Evolutionary conservation across 2,329 filamentous ascomycete genomes (phyloP), one percentile per base, ranked within the genome.

Genomic region (Fusarium nanum): DNA sequence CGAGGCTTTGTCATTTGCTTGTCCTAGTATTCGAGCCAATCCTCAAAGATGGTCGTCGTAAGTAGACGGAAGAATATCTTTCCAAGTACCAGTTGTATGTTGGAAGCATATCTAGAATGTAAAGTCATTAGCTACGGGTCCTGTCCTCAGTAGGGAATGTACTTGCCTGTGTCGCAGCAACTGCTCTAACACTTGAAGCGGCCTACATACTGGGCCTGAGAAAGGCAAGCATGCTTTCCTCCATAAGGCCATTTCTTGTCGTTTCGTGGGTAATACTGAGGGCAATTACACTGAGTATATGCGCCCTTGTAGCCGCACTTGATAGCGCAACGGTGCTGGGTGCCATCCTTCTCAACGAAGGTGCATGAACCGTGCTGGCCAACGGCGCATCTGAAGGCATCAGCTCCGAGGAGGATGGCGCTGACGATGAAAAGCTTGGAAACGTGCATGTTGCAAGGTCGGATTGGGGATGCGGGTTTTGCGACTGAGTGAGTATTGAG

Each of bases 341-440:
- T 50, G 20, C 30, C 5, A 23, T 50, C 8, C 12, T 28, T 7
- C 13, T 50, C 47, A 20, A 50, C 47, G 4, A 23, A 49, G 2
- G 30, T 37, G 27, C 47, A 49, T 49, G 47, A 49, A 5, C 47
- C 47, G n/a, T 49, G 30, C 47, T 49, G 47, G 47, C 47, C 47
- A 49, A 49, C 8, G 9, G 30, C 47, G 28, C 47, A 49, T 37
- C 16, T 25, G 20, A 49, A 49, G 14, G 47, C 47, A 49, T 49
- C 47, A 14, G 30, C 47, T 12, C 28, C 47, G 2, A 49, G 8
- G 28, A 49, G 14, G 20, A 49, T 25, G 10, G 47, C 23, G 30
- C 47, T n/a, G 8, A 49, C 8, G 10, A 25, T 9, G 9, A 49
- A 20, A 6, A 49, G 30, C 28, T 34, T 49, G 14, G 47, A 49